A percentile compares a stretch with the other conserved stretches of the same genome.
phyloP scores from a whole-genome alignment of 2,329 filamentous ascomycete species.

The Colletotrichum incanum region DNA sequence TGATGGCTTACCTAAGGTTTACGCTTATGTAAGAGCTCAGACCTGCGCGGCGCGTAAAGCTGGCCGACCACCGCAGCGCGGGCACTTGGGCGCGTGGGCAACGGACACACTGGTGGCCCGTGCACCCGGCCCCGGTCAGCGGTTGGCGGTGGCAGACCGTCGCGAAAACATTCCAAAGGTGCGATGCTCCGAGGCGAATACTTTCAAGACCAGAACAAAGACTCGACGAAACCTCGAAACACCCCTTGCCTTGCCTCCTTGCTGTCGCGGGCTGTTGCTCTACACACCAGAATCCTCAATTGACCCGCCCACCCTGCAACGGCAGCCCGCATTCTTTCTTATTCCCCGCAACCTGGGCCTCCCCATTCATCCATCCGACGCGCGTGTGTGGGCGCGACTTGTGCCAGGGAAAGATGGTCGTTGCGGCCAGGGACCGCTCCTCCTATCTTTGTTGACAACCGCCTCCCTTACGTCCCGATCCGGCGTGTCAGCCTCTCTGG shows the following conservation, averaged over 20 bases:
- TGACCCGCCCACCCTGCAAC: conserved; percentile 1
- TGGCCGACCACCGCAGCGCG: conserved; percentile 6
- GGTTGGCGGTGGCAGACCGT: conserved; percentile 23
- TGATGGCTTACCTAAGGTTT: conserved; percentile 5
- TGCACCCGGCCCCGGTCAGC: conserved; percentile 18
- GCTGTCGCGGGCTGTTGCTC: conserved; percentile 13
- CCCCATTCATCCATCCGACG: conserved; percentile 18
- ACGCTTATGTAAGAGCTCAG: conserved; percentile 18
- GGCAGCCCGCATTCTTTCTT: conserved; percentile 13
- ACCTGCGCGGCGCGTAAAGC: conserved; percentile 22
- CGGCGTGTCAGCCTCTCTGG: conserved; percentile 39
- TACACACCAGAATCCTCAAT: conserved; percentile 13
- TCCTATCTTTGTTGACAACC: conserved; percentile 42
- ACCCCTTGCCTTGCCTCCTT: conserved; percentile 21
- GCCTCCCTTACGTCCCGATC: conserved; percentile 40
- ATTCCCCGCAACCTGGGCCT: background rate
- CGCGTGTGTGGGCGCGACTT: conserved; percentile 40
- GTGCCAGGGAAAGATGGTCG: conserved; percentile 38
- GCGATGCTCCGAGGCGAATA: conserved; percentile 25
- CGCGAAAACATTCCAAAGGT: conserved; percentile 41
- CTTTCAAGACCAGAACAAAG: conserved; percentile 33
- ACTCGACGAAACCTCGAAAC: conserved; percentile 29
- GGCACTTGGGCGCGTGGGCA: conserved; percentile 20
- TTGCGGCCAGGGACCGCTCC: conserved; percentile 39
- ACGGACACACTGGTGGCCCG: conserved; percentile 33